These are phyloP conservation scores for Corrigiola litoralis DNA, from an alignment of 179 eudicot species.

Conservation along the genomic window DNA sequence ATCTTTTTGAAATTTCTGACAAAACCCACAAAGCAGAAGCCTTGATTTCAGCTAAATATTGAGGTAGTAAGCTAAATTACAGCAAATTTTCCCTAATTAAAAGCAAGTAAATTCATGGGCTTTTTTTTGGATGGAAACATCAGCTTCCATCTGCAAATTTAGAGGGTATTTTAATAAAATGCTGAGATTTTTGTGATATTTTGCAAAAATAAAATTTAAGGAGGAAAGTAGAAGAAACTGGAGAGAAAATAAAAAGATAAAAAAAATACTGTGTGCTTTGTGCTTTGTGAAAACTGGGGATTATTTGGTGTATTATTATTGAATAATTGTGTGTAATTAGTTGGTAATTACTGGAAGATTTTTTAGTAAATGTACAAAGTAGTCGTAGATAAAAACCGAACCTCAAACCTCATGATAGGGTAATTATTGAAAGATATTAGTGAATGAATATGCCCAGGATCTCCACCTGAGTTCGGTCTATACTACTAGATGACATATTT, in stretches of 20 bases:
- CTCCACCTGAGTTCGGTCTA: background rate
- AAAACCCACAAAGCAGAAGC: constrained; percentile 8
- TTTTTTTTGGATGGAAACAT: constrained; percentile 34
- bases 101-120: background rate
- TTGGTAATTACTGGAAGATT: background rate
- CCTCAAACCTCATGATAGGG: too few species aligned
- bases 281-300: too few species aligned
- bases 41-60: too few species aligned
- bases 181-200: background rate
- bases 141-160: constrained; percentile 39
- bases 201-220: background rate
- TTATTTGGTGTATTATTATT: background rate
- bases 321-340: background rate
- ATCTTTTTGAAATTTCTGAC: background rate
- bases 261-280: too few species aligned
- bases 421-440: too few species aligned
- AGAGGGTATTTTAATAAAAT: background rate
- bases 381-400: too few species aligned
- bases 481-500: too few species aligned
- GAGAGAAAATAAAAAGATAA: background rate
- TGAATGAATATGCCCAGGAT: constrained; percentile 8
- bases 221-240: background rate
- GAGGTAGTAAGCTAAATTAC: constrained; percentile 19
- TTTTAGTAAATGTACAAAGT: too few species aligned
- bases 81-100: background rate